Percentiles rank a stretch among this genome's conserved stretches.
Conservation (phyloP, 768 basidiomycete genomes). For the Pleurotus sapidus region DNA sequence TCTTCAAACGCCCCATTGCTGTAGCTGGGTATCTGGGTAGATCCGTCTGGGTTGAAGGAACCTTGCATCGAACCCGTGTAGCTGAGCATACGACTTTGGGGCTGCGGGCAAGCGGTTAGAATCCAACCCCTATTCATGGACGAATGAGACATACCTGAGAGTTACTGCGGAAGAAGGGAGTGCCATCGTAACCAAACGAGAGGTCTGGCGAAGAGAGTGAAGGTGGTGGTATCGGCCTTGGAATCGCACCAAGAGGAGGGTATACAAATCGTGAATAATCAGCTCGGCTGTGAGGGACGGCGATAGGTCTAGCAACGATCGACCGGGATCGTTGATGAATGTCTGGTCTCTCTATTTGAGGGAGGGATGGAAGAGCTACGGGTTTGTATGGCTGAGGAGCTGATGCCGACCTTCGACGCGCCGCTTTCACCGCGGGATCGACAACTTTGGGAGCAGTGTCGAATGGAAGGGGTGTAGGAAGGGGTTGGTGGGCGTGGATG, state of each 20-base stretch:
- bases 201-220: conserved; percentile 4
- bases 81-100: neutral
- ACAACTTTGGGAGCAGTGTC: conserved; percentile 11
- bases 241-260: neutral
- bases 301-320: conserved; percentile 7
- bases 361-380: neutral
- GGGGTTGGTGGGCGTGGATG: neutral
- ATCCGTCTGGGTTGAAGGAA: too few relatives aligned
- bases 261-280: neutral
- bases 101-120: neutral
- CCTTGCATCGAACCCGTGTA: neutral
- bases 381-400: conserved; percentile 21
- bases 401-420: conserved; percentile 29
- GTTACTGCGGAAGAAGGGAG: neutral
- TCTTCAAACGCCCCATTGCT: neutral
- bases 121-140: neutral
- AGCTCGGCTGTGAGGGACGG: neutral
- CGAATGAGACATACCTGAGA: neutral
- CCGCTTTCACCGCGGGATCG: conserved; percentile 16
- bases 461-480: neutral
- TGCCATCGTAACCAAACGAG: neutral
- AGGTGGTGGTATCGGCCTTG: conserved; percentile 3
- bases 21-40: too few relatives aligned
- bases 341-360: neutral
- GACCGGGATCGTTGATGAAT: conserved; percentile 2